These are phyloP conservation scores for Acanthamoeba divionensis DNA, from an alignment of 208 protist species.

Conservation along the genomic window DNA sequence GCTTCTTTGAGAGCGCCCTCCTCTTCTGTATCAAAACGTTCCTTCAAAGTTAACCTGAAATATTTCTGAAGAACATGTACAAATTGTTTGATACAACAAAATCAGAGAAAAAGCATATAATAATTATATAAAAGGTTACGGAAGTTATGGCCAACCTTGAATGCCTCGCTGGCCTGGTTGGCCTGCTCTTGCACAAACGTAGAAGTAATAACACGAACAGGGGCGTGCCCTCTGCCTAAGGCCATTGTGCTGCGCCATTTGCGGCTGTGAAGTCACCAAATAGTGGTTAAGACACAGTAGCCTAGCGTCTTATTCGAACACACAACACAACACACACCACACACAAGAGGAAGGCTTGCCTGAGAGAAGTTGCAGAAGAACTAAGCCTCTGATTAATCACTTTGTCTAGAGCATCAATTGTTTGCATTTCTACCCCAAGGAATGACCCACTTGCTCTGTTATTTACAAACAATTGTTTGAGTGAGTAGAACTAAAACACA, in stretches of 20 bases:
- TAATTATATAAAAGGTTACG: too few relatives aligned
- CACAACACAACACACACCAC: too few relatives aligned
- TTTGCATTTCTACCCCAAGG: conserved; percentile 42
- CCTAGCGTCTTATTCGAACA: too few relatives aligned
- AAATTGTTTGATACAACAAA: not conserved
- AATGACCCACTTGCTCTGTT: conserved; percentile 12
- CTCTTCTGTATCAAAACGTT: conserved; percentile 43
- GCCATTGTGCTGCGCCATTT: too few relatives aligned
- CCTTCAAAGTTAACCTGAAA: conserved; percentile 13
- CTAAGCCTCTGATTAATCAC: conserved; percentile 19
- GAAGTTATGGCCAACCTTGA: conserved; percentile 34
- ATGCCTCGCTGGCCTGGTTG: conserved; percentile 5
- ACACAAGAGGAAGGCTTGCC: too few relatives aligned
- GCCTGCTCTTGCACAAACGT: not conserved
- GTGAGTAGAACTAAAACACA: not conserved
- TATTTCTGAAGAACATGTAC: conserved; percentile 12
- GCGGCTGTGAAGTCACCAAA: too few relatives aligned
- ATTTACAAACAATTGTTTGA: not conserved
- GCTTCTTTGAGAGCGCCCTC: conserved; percentile 2
- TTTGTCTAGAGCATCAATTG: conserved; percentile 50
- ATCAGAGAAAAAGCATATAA: too few relatives aligned
- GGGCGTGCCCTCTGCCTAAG: too few relatives aligned
- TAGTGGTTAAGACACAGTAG: too few relatives aligned
- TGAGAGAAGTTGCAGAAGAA: too few relatives aligned
- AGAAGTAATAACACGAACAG: too few relatives aligned